These are phyloP conservation scores for Talaromyces sp. DNA, from an alignment of 2,329 filamentous ascomycete genomes.

Conservation along the genomic window DNA sequence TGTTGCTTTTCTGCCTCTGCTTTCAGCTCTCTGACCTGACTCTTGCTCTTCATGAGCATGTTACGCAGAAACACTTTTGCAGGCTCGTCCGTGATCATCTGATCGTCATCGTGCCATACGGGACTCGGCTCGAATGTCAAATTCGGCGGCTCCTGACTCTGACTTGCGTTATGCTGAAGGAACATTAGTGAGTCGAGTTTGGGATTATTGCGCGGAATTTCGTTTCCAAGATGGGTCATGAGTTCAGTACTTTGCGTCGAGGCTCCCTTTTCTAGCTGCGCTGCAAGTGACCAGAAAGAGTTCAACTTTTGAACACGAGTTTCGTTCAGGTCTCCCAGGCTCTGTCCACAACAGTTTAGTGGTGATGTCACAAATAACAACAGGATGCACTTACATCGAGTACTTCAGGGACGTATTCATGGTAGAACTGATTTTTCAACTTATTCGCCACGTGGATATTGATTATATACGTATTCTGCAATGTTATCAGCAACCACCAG, in stretches of 20 bases:
- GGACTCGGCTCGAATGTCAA: slow-evolving; percentile 90
- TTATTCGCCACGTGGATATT: slow-evolving; percentile 96
- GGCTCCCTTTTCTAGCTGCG: slow-evolving; percentile 74
- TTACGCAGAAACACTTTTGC: slow-evolving; percentile 91
- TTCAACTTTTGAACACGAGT: slow-evolving; percentile 83
- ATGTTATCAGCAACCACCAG: background rate
- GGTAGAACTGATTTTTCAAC: slow-evolving; percentile 94
- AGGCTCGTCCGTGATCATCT: slow-evolving; percentile 79
- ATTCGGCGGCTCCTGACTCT: slow-evolving; percentile 79
- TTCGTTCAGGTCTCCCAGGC: slow-evolving; percentile 86
- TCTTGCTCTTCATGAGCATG: slow-evolving; percentile 84
- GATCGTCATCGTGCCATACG: slow-evolving; percentile 91
- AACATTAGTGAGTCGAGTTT: slow-evolving; percentile 97
- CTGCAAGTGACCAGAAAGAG: slow-evolving; percentile 75
- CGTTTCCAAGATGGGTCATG: slow-evolving; percentile 68
- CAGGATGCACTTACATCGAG: slow-evolving; percentile 63
- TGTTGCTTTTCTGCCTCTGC: slow-evolving; percentile 81
- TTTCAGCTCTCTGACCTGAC: slow-evolving; percentile 73
- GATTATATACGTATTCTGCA: slow-evolving; percentile 87
- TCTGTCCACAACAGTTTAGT: slow-evolving; percentile 34
- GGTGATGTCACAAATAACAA: background rate
- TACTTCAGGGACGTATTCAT: slow-evolving; percentile 92
- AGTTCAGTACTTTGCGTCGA: slow-evolving; percentile 69
- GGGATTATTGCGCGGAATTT: slow-evolving; percentile 84
- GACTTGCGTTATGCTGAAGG: slow-evolving; percentile 79